Conservation (phyloP, 148 eudicot species). For the Persicaria tinctoria region DNA sequence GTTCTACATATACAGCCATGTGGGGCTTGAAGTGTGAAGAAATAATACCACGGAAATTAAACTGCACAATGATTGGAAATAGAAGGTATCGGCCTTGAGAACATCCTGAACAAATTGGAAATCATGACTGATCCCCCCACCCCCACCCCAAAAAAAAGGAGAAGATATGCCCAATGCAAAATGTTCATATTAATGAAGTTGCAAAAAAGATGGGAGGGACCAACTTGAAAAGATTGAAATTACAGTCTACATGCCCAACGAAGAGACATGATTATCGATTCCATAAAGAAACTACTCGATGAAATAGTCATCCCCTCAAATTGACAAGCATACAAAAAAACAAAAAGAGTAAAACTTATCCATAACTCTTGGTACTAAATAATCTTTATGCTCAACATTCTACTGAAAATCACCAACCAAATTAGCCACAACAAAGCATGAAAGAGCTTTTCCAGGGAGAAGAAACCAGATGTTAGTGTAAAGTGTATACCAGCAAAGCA, state of each 20-base stretch:
- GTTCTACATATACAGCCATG: constrained; percentile 72
- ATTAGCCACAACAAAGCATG: constrained; percentile 14
- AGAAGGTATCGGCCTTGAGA: neutral
- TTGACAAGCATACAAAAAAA: neutral
- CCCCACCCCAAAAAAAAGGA: neutral
- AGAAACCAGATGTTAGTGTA: neutral
- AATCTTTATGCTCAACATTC: constrained; percentile 55
- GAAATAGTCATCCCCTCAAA: neutral
- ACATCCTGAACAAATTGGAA: neutral
- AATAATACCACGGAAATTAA: constrained; percentile 90
- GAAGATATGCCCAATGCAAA: neutral
- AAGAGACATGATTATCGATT: neutral
- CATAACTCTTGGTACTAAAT: constrained; percentile 75
- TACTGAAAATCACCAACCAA: constrained; percentile 36
- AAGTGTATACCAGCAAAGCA: constrained; percentile 32
- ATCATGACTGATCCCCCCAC: neutral
- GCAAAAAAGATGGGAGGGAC: neutral
- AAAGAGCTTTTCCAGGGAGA: constrained; percentile 2
- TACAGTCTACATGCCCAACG: neutral
- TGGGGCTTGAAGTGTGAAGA: constrained; percentile 88
- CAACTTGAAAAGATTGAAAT: neutral
- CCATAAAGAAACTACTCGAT: neutral
- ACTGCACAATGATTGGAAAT: constrained; percentile 37
- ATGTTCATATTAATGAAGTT: neutral
- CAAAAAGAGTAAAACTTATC: neutral